Base-by-base conservation (phyloP, 257 asterid genomes). In the Primulina tabacum region DNA sequence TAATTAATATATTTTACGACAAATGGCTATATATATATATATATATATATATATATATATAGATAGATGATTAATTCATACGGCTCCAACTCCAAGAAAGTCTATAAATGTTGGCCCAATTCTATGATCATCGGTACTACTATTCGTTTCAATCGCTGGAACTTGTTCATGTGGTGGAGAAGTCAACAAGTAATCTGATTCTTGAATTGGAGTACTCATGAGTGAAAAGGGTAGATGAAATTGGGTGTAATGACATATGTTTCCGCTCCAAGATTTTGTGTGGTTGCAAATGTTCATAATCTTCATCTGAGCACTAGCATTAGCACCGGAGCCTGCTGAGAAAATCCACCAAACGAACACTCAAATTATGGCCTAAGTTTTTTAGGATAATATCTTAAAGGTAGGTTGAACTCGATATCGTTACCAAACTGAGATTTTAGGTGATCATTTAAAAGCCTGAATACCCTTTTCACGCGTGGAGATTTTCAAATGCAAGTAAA, bases 81-180 rank as follows among this genome's bases (percentile, higher is more conserved):
- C 72, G 80, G 92, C 90, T 76, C 96, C 97, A 20, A 91, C 97
- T 38, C 97, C 97, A 16, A 91, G 97, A 76, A 91, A 91, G 83
- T 91, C 97, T 83, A 91, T 91, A 78, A 89, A 91, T 64, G 87
- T 83, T 59, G 90, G 85, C 68, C 84, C 73, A 73, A 77, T 72
- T 68, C 74, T 77, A 67, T 75, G 90, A 50, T 82, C 88, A 53
- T 64, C 56, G n/a, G 72, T 68, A 38, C 70, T 10, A 9, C 2
- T 74, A 24, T 68, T 43, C 53, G 6, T 12, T 11, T 43, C 83
- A 43, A 75, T 57, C 21, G 60, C 64, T 47, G 79, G 74, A 37
- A 34, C 74, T 60, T 73, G 81, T 37, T 81, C 66, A 43, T 73
- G 43, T 60, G 76, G 37, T 60, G 76, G 68, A 30, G 90, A 58